phyloP scores from a whole-genome alignment of 306 rosid genomes.

The Carpinus fangiana region DNA sequence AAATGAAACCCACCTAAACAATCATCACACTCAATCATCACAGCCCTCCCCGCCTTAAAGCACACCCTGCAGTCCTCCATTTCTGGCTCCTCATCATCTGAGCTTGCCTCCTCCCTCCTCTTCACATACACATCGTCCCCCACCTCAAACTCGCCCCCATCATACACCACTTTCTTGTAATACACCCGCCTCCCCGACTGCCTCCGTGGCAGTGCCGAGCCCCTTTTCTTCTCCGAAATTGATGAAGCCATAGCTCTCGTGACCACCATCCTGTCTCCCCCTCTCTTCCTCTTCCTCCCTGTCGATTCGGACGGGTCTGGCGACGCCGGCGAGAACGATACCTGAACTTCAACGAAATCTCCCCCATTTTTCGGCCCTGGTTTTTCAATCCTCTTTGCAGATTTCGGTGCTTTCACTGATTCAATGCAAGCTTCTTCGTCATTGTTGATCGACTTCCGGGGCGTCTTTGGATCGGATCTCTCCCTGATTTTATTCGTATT shows the following conservation, averaged over 20 bases:
- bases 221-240: conserved; percentile 24
- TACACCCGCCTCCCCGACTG: conserved; percentile 41
- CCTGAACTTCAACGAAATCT: conserved; percentile 10
- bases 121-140: conserved; percentile 76
- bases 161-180: conserved; percentile 73
- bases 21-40: conserved; percentile 92
- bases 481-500: conserved; percentile 6
- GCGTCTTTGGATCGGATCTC: not conserved
- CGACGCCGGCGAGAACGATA: conserved; percentile 43
- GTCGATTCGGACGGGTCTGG: conserved; percentile 52
- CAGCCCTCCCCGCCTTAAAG: conserved; percentile 48
- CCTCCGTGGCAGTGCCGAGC: not conserved
- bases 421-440: conserved; percentile 3
- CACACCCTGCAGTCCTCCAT: conserved; percentile 80
- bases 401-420: conserved; percentile 6
- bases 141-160: conserved; percentile 80
- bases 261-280: conserved; percentile 31
- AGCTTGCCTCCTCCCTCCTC: conserved; percentile 70
- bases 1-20: conserved; percentile 87
- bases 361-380: conserved; percentile 28
- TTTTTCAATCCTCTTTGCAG: conserved; percentile 8
- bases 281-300: conserved; percentile 52
- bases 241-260: conserved; percentile 46
- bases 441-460: conserved; percentile 25
- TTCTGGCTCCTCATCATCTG: conserved; percentile 68